Percentiles rank a stretch among this genome's conserved stretches.
Conservation (phyloP, 2,329 filamentous ascomycete species). For the Ceratocystiopsis minuta region DNA sequence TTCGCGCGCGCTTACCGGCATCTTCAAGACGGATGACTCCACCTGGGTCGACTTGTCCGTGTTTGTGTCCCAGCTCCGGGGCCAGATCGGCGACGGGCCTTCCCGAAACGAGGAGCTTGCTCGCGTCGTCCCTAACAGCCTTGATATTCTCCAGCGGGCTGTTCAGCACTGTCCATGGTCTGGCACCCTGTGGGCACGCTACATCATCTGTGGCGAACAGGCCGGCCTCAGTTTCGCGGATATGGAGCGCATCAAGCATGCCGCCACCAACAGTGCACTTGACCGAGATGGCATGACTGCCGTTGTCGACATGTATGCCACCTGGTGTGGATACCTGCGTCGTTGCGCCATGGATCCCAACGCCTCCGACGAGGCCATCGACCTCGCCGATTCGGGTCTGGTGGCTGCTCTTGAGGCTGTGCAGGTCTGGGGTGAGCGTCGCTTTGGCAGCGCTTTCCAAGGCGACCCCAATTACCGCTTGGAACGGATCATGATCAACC, state of each 20-base stretch:
- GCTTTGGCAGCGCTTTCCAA: conserved; percentile 57
- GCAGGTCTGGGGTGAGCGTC: conserved; percentile 54
- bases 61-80: conserved; percentile 41
- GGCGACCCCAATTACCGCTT: conserved; percentile 82
- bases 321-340: conserved; percentile 89
- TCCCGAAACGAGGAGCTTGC: conserved; percentile 19
- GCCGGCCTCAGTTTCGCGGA: conserved; percentile 58
- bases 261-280: conserved; percentile 70
- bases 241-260: conserved; percentile 80
- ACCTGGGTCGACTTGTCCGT: conserved; percentile 75
- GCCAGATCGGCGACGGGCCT: conserved; percentile 17
- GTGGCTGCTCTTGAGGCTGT: conserved; percentile 74
- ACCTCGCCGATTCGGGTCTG: conserved; percentile 81
- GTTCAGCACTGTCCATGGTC: conserved; percentile 89
- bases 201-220: conserved; percentile 69
- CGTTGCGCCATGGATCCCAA: conserved; percentile 61
- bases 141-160: conserved; percentile 62
- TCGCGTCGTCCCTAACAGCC: conserved; percentile 27
- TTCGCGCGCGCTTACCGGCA: conserved; percentile 51
- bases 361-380: conserved; percentile 63
- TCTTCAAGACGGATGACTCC: conserved; percentile 54
- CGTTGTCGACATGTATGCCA: conserved; percentile 75
- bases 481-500: conserved; percentile 83
- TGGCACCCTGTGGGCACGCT: conserved; percentile 76
- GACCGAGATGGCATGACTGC: conserved; percentile 76